phyloP scores from a whole-genome alignment of 768 basidiomycete genomes.

The Leccinellum rugosiceps region DNA sequence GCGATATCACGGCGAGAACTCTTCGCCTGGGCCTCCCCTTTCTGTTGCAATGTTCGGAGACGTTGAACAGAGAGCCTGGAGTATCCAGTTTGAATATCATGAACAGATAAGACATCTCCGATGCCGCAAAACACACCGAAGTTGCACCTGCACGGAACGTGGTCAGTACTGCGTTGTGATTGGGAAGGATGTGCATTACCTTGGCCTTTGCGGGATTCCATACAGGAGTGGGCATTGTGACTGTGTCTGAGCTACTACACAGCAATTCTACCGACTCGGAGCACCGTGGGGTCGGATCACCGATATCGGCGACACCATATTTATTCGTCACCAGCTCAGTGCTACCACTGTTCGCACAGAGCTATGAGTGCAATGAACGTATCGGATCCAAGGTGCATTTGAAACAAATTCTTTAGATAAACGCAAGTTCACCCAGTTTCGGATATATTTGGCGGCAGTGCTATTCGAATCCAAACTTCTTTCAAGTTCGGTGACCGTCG shows the following conservation, averaged over 20 bases:
- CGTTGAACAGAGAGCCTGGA: conserved; percentile 80
- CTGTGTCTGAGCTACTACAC: neutral
- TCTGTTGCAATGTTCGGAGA: conserved; percentile 82
- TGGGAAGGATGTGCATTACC: conserved; percentile 27
- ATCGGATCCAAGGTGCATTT: neutral
- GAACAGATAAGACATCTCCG: neutral
- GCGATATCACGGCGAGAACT: conserved; percentile 76
- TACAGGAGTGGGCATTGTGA: conserved; percentile 29
- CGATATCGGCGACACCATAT: conserved; percentile 5
- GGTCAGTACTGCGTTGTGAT: conserved; percentile 5
- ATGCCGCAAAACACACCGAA: conserved; percentile 35
- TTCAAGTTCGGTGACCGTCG: too few species aligned
- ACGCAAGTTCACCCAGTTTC: neutral
- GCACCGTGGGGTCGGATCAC: conserved; percentile 11
- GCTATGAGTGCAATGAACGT: neutral
- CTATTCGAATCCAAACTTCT: too few species aligned
- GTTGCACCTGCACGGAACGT: conserved; percentile 38
- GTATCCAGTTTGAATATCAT: conserved; percentile 6
- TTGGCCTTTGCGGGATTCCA: conserved; percentile 67
- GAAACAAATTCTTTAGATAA: neutral
- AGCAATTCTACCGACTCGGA: neutral
- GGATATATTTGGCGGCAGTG: too few species aligned
- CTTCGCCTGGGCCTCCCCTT: conserved; percentile 86
- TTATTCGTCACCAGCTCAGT: neutral
- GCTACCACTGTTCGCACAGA: neutral